Conservation (phyloP, 2,329 filamentous ascomycete genomes). For the Hirsutella thompsonii region DNA sequence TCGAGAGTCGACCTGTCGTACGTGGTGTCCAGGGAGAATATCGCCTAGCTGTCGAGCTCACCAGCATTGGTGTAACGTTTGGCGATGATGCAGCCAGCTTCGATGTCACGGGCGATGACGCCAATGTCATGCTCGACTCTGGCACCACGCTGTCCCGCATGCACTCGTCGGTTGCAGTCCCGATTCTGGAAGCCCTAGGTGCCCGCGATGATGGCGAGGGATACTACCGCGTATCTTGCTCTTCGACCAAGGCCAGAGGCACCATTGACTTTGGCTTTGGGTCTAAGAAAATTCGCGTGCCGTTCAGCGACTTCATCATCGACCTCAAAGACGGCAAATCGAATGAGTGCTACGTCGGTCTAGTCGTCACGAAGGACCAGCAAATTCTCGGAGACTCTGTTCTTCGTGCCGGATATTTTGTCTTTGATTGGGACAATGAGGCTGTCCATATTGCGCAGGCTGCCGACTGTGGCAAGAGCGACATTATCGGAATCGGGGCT, state of each 20-base stretch:
- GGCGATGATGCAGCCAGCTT: constrained; percentile 9
- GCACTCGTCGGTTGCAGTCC: constrained; percentile 26
- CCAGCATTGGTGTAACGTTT: constrained; percentile 18
- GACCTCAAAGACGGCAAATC: constrained; percentile 18
- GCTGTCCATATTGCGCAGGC: constrained; percentile 27
- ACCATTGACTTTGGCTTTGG: constrained; percentile 37
- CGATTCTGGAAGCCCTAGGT: constrained; percentile 29
- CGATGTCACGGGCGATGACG: constrained; percentile 15
- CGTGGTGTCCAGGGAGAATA: constrained; percentile 19
- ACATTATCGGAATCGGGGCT: constrained; percentile 22
- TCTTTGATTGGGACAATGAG: constrained; percentile 32
- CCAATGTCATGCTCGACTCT: constrained; percentile 36
- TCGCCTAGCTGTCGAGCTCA: constrained; percentile 22
- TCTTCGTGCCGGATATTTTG: constrained; percentile 30
- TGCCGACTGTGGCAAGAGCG: constrained; percentile 23
- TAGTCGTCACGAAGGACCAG: constrained; percentile 24
- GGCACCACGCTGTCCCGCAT: constrained; percentile 37
- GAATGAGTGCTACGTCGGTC: constrained; percentile 27
- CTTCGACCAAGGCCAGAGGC: constrained; percentile 19
- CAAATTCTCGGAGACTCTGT: constrained; percentile 31
- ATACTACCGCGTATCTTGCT: constrained; percentile 32
- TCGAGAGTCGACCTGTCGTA: constrained; percentile 30
- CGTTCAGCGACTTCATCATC: constrained; percentile 36
- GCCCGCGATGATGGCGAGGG: constrained; percentile 25
- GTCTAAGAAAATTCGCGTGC: constrained; percentile 25